These are phyloP conservation scores for Candida morakotiae DNA, from an alignment of 805 yeast genomes.

Conservation along the genomic window DNA sequence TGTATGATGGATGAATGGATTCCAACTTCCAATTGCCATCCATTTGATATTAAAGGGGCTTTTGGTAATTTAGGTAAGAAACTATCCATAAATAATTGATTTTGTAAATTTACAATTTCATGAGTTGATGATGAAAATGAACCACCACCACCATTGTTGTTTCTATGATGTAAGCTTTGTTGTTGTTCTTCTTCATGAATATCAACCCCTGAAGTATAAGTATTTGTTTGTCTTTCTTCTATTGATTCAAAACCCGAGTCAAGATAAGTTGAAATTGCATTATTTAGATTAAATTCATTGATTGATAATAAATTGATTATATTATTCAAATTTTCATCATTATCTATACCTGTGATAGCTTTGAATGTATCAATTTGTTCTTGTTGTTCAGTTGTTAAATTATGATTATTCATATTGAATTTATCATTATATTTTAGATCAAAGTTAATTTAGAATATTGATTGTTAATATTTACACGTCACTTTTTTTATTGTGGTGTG, in stretches of 20 bases:
- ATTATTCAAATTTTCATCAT: constrained; percentile 43
- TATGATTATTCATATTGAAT: not conserved
- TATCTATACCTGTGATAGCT: constrained; percentile 19
- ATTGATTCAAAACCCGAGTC: constrained; percentile 41
- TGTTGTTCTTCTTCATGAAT: constrained; percentile 10
- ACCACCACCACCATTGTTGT: not conserved
- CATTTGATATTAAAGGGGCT: constrained; percentile 35
- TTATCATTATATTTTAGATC: not conserved
- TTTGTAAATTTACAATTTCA: constrained; percentile 20
- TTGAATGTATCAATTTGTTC: constrained; percentile 15
- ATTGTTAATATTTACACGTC: not conserved
- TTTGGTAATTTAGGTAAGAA: constrained; percentile 36
- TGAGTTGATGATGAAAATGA: not conserved
- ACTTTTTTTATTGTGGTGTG: not conserved
- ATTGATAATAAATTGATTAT: constrained; percentile 45
- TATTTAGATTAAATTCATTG: constrained; percentile 59
- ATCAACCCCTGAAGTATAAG: constrained; percentile 10
- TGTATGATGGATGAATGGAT: constrained; percentile 28
- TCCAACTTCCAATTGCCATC: constrained; percentile 43
- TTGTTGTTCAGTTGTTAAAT: constrained; percentile 5
- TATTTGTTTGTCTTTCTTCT: constrained; percentile 7
- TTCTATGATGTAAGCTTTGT: constrained; percentile 9
- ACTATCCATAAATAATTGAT: constrained; percentile 17
- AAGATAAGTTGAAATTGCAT: constrained; percentile 57
- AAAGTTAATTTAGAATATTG: not conserved